Evolutionary conservation across 345 rosid species (phyloP).

Genomic region (Populus nigra): DNA sequence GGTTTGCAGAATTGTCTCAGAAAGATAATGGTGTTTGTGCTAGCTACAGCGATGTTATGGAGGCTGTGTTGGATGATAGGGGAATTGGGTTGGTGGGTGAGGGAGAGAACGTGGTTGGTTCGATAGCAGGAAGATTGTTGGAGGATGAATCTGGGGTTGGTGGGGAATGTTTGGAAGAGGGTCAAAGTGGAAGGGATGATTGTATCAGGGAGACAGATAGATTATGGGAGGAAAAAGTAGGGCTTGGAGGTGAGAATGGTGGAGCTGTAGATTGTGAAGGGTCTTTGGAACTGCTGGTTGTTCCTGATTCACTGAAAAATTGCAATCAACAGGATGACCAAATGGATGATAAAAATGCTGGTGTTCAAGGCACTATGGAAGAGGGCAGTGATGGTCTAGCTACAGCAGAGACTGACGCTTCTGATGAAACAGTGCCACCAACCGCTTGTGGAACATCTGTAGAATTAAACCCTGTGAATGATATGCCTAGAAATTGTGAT

Average conservation of each 20-base stretch:
- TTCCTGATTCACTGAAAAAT: not conserved
- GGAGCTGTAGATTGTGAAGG: conserved; percentile 9
- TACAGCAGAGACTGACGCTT: not conserved
- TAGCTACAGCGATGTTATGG: conserved; percentile 8
- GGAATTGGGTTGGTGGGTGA: conserved; percentile 1
- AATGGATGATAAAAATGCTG: not conserved
- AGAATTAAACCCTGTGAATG: conserved; percentile 8
- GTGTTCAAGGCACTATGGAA: not conserved
- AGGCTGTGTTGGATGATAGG: not conserved
- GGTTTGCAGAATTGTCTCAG: conserved; percentile 9
- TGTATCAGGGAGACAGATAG: conserved; percentile 10
- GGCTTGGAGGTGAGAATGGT: conserved; percentile 4
- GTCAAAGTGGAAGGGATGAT: conserved; percentile 6
- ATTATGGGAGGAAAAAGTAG: conserved; percentile 18
- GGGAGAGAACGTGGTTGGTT: conserved; percentile 7
- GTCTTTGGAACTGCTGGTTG: conserved; percentile 15
- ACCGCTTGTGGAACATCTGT: not conserved
- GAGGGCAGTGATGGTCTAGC: not conserved
- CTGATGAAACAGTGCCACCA: not conserved
- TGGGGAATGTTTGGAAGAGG: conserved; percentile 7
- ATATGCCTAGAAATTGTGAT: conserved; percentile 7
- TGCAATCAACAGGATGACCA: conserved; percentile 8
- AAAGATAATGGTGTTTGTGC: conserved; percentile 20
- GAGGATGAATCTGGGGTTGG: conserved; percentile 4
- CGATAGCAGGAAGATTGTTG: conserved; percentile 2